These are phyloP conservation scores for Phlebiopsis flavidoalba DNA, from an alignment of 768 basidiomycete genomes.

Conservation along the genomic window DNA sequence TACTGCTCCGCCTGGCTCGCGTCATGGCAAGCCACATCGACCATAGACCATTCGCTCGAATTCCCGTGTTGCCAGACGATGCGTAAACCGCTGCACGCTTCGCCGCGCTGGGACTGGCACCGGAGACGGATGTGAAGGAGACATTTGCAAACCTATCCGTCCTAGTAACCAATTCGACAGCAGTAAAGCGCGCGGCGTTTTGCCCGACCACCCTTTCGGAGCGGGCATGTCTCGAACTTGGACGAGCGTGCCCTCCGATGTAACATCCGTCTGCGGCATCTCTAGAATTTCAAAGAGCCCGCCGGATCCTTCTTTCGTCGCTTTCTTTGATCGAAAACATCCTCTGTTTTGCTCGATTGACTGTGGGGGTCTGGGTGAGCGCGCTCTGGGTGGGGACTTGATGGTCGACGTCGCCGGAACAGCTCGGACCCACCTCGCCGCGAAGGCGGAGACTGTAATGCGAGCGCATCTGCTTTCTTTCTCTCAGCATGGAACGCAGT, in stretches of 20 bases:
- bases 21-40: slow-evolving; percentile 75
- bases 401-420: background rate
- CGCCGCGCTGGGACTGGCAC: slow-evolving; percentile 67
- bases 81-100: slow-evolving; percentile 64
- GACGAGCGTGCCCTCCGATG: slow-evolving; percentile 47
- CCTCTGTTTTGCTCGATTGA: slow-evolving; percentile 14
- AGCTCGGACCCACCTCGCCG: slow-evolving; percentile 12
- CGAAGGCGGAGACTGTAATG: slow-evolving; percentile 42
- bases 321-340: slow-evolving; percentile 59
- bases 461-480: slow-evolving; percentile 38
- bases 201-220: slow-evolving; percentile 81
- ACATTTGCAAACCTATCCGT: slow-evolving; percentile 71
- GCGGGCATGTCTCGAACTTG: slow-evolving; percentile 66
- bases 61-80: slow-evolving; percentile 69
- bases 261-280: slow-evolving; percentile 52
- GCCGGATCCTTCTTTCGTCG: slow-evolving; percentile 38
- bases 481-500: slow-evolving; percentile 49
- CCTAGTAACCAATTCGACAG: slow-evolving; percentile 62
- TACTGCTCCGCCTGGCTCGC: slow-evolving; percentile 85
- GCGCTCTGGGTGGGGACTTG: slow-evolving; percentile 6
- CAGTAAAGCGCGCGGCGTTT: slow-evolving; percentile 72
- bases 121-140: slow-evolving; percentile 60
- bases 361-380: background rate
- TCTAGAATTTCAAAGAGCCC: slow-evolving; percentile 74
- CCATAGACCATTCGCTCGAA: slow-evolving; percentile 73